Base-by-base conservation (phyloP, 2,329 filamentous ascomycete species). In the Hypoxylon sp. region DNA sequence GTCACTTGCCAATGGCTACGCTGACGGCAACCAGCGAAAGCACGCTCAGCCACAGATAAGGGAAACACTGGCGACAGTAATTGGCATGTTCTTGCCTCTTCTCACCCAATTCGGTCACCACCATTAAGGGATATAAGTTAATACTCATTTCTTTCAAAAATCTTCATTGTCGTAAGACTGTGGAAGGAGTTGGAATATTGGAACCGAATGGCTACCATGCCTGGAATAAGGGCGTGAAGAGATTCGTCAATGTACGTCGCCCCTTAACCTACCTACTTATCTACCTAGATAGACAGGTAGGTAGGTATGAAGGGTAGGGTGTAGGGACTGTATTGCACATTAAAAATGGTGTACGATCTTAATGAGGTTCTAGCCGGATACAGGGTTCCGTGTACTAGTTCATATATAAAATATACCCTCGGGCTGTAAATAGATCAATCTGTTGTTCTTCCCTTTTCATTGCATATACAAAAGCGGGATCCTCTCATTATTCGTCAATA, bases 21-120 rank as follows among this genome's bases (percentile, higher is more conserved):
- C 81, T 5, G 87, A 90, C 19, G 79, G 80, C 34, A 73, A 80
- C 41, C 83, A 86, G 74, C 81, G 84, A 62, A 85, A 85, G 75
- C 78, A 85, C 59, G 79, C 80, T 52, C 85, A 86, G 32, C 87
- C 87, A 14, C 85, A 88, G 74, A 84, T 91, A 83, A 83, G 89
- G 52, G 89, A 93, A 74, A 92, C 90, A 0, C 74, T 93, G 56
- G 88, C 88, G 11, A 91, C 91, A 2, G 86, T 94, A 12, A 84
- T 84, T 25, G 92, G 92, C 67, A 95, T 96, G 91, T 78, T 95
- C 57, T 77, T 96, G 57, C 92, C 92, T 12, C 83, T 95, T 41
- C 79, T 94, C 43, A 93, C 91, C 19, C 91, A 94, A 73, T 87
- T 94, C 70, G 92, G 92, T 2, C 91, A 94, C 76, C 89, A 91